Conservation (phyloP, 495 filamentous ascomycete species). For the Physcia stellaris region DNA sequence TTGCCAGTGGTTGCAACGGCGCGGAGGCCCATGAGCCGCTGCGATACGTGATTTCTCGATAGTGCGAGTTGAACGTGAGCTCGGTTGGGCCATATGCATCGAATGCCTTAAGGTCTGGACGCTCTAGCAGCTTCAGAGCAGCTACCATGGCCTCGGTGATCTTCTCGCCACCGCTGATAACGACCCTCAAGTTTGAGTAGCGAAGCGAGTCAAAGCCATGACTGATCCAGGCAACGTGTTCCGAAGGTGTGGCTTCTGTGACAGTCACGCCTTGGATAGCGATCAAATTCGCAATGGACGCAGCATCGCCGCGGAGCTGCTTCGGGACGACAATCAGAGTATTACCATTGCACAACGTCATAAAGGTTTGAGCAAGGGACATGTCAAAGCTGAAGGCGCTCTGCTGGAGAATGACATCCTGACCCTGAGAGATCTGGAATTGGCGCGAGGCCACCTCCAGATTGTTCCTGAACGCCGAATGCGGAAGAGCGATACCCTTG, state of each 20-base stretch:
- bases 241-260: conserved; percentile 11
- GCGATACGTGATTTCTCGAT: conserved; percentile 3
- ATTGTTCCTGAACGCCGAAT: conserved; percentile 18
- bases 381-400: conserved; percentile 27
- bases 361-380: conserved; percentile 22
- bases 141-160: too few relatives aligned
- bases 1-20: conserved; percentile 23
- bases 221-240: conserved; percentile 17
- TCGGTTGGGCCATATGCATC: conserved; percentile 23
- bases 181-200: too few relatives aligned
- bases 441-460: conserved; percentile 12
- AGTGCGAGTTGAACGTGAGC: conserved; percentile 13
- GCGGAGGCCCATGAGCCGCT: conserved; percentile 4
- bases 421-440: conserved; percentile 10
- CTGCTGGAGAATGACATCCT: conserved; percentile 26
- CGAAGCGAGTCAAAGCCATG: conserved; percentile 19
- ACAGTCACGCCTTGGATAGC: conserved; percentile 6
- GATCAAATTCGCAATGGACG: too few relatives aligned
- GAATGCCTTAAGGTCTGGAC: conserved; percentile 11
- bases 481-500: conserved; percentile 25
- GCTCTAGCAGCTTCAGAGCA: too few relatives aligned
- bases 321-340: conserved; percentile 20
- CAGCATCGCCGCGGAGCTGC: conserved; percentile 18
- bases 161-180: too few relatives aligned
- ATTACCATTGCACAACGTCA: conserved; percentile 18